These are phyloP conservation scores for Suillus cothurnatus DNA, from an alignment of 768 basidiomycete genomes.

Conservation along the genomic window DNA sequence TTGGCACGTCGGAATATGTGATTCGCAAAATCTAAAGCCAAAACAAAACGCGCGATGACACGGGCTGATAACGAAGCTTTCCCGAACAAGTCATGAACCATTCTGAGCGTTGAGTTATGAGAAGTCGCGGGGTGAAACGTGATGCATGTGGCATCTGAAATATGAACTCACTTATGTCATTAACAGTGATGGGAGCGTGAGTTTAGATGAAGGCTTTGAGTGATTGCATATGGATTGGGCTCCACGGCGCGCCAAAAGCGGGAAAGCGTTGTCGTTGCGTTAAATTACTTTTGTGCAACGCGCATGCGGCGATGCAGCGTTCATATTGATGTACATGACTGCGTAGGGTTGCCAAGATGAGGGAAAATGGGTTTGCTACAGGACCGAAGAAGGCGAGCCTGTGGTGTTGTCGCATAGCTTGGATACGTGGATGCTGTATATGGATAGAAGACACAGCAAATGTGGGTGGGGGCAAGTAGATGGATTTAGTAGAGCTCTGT, in stretches of 20 bases:
- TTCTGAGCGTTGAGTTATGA: not conserved
- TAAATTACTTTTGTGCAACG: conserved; percentile 4
- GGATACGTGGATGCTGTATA: conserved; percentile 4
- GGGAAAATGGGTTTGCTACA: not conserved
- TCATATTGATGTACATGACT: not conserved
- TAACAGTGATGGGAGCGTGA: conserved; percentile 3
- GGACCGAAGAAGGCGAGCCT: not conserved
- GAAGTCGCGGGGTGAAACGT: conserved; percentile 1
- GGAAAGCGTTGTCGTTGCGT: conserved; percentile 1
- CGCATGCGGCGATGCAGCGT: conserved; percentile 4
- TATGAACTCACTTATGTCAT: conserved; percentile 6
- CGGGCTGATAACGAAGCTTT: conserved; percentile 3
- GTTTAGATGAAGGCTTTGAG: conserved; percentile 2
- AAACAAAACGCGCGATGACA: not conserved
- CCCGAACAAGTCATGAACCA: not conserved
- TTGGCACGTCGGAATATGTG: not conserved
- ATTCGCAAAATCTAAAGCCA: not conserved
- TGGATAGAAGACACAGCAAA: conserved; percentile 7
- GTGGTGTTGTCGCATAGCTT: conserved; percentile 2
- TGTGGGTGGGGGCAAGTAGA: not conserved
- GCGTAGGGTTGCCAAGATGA: conserved; percentile 5
- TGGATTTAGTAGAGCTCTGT: not conserved
- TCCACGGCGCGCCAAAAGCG: conserved; percentile 8
- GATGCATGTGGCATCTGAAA: not conserved
- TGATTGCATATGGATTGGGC: not conserved